Evolutionary conservation across 768 basidiomycete species (phyloP).

Genomic region (Cystofilobasidium macerans): DNA sequence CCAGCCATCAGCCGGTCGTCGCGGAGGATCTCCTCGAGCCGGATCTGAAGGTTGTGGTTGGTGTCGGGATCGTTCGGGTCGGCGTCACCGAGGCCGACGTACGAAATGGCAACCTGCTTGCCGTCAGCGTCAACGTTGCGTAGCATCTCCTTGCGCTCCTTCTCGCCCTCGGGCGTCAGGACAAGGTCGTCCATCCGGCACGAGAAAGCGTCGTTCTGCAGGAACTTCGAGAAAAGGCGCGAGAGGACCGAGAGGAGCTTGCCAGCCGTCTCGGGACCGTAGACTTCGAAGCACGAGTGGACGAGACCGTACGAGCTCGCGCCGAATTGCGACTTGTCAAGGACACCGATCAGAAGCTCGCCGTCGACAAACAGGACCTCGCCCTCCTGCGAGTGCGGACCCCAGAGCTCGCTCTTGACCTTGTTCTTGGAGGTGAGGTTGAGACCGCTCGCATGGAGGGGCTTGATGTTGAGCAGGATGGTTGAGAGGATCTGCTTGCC

Average conservation of each 20-base stretch:
- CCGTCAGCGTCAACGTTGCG: constrained; percentile 60
- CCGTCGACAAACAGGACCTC: constrained; percentile 84
- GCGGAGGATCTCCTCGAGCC: constrained; percentile 82
- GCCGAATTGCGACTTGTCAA: constrained; percentile 96
- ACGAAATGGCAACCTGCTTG: constrained; percentile 73
- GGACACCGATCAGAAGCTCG: constrained; percentile 79
- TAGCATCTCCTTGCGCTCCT: constrained; percentile 56
- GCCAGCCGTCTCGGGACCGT: constrained; percentile 79
- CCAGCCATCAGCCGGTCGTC: constrained; percentile 97
- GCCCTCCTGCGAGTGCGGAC: constrained; percentile 49
- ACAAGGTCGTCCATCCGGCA: constrained; percentile 98
- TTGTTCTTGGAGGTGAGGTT: constrained; percentile 79
- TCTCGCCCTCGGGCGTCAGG: constrained; percentile 70
- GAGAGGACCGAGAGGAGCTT: constrained; percentile 84
- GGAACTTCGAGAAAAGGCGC: constrained; percentile 88
- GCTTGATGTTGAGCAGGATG: constrained; percentile 81
- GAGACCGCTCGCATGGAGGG: constrained; percentile 62
- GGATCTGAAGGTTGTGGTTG: constrained; percentile 39
- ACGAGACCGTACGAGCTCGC: constrained; percentile 92
- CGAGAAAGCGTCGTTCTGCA: constrained; percentile 93
- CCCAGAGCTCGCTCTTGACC: constrained; percentile 75
- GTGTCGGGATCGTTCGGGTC: constrained; percentile 38
- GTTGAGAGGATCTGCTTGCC: constrained; percentile 98
- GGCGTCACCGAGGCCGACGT: constrained; percentile 45
- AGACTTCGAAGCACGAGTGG: constrained; percentile 91